Evolutionary conservation across 2,329 filamentous ascomycete genomes (phyloP).

Genomic region (Pleoardoris graminearum): DNA sequence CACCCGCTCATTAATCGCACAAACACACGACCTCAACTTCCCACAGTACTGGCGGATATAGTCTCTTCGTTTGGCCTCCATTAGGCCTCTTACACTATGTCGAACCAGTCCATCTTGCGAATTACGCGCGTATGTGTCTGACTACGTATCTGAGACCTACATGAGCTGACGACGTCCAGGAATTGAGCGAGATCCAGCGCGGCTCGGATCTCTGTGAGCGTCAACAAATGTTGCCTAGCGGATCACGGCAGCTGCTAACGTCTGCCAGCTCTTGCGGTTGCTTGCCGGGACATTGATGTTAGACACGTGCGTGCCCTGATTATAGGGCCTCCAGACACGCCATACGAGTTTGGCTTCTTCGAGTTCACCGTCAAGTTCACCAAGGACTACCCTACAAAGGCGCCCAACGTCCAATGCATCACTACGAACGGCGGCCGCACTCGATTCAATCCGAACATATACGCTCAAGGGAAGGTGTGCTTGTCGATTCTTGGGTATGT

Average conservation of each 20-base stretch:
- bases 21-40: not conserved
- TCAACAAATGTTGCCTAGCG: constrained; percentile 11
- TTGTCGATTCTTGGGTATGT: constrained; percentile 85
- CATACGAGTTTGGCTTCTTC: constrained; percentile 97
- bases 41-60: too few relatives aligned
- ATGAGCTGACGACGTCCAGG: constrained; percentile 55
- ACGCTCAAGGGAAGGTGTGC: constrained; percentile 88
- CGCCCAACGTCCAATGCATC: constrained; percentile 64
- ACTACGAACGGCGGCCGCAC: constrained; percentile 89
- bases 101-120: constrained; percentile 84
- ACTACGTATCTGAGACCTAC: constrained; percentile 3
- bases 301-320: constrained; percentile 86
- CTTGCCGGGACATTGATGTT: constrained; percentile 85
- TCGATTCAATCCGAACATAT: constrained; percentile 97
- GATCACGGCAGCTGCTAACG: constrained; percentile 16
- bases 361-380: constrained; percentile 83
- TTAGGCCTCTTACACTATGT: constrained; percentile 54
- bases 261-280: constrained; percentile 75
- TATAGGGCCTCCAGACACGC: constrained; percentile 88
- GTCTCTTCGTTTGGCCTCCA: not conserved
- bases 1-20: not conserved
- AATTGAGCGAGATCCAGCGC: constrained; percentile 83
- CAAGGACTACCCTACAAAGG: constrained; percentile 78
- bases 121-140: constrained; percentile 71
- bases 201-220: constrained; percentile 77